Conservation (phyloP, 352 stramenopile species). For the Pythium grandisporangium region DNA sequence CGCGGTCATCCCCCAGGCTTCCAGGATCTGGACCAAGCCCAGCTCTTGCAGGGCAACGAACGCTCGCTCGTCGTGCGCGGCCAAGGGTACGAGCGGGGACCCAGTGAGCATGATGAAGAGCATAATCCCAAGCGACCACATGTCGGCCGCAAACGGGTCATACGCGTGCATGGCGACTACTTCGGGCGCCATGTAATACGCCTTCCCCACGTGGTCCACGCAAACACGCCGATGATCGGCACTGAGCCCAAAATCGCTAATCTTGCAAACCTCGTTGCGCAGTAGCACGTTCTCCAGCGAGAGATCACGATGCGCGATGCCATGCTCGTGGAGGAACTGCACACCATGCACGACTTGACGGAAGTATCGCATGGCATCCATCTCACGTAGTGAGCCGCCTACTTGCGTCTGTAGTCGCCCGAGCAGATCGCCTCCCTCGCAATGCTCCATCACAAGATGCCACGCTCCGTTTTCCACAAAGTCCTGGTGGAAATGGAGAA, state of each 20-base stretch:
- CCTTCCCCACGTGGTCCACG: constrained; percentile 3
- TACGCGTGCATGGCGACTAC: constrained; percentile 10
- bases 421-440: constrained; percentile 23
- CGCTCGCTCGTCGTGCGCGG: constrained; percentile 13
- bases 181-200: constrained; percentile 21
- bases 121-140: constrained; percentile 43
- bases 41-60: constrained; percentile 27
- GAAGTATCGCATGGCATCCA: constrained; percentile 7
- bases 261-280: constrained; percentile 16
- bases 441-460: constrained; percentile 35
- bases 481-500: constrained; percentile 25
- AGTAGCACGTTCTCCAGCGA: constrained; percentile 25
- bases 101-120: constrained; percentile 39
- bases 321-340: constrained; percentile 16
- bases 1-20: constrained; percentile 29
- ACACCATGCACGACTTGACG: constrained; percentile 17
- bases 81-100: constrained; percentile 19
- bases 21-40: constrained; percentile 31
- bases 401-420: constrained; percentile 12
- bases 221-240: constrained; percentile 12
- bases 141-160: constrained; percentile 27
- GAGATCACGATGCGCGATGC: constrained; percentile 21
- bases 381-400: constrained; percentile 4
- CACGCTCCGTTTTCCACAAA: constrained; percentile 38
- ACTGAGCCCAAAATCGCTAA: constrained; percentile 28